These are phyloP conservation scores for Linderniella brevidens DNA, from an alignment of 257 asterid genomes.

Conservation along the genomic window DNA sequence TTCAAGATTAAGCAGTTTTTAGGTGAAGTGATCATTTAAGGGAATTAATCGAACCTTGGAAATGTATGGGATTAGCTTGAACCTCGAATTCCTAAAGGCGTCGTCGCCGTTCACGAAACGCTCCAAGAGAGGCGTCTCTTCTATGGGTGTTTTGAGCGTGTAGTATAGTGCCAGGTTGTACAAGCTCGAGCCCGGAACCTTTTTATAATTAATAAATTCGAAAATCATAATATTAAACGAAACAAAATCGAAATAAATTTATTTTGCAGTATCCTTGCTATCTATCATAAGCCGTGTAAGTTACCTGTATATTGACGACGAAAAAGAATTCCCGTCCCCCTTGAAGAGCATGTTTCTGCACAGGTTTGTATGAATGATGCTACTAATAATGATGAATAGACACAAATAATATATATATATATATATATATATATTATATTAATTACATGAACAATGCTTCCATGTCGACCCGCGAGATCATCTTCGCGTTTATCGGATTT, in stretches of 20 bases:
- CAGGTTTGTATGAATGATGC: background rate
- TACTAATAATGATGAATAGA: background rate
- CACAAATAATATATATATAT: background rate
- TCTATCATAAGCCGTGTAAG: background rate
- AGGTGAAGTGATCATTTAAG: no score
- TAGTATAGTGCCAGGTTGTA: conserved; percentile 38
- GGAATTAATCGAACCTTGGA: conserved; percentile 39
- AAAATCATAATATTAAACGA: no score
- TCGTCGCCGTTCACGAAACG: conserved; percentile 50
- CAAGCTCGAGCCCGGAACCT: conserved; percentile 40
- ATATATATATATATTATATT: background rate
- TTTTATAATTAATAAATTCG: background rate
- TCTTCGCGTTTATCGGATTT: conserved; percentile 41
- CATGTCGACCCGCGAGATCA: conserved; percentile 37
- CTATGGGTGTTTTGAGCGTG: conserved; percentile 34
- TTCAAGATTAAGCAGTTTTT: no score
- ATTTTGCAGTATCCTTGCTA: background rate
- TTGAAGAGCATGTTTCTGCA: conserved; percentile 36
- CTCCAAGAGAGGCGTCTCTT: conserved; percentile 34
- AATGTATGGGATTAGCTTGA: conserved; percentile 81
- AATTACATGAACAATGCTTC: conserved; percentile 43
- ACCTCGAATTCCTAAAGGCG: conserved; percentile 65
- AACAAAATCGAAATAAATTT: background rate
- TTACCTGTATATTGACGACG: conserved; percentile 37
- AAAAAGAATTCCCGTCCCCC: conserved; percentile 40